These are phyloP conservation scores for Penicillium turbatum DNA, from an alignment of 495 filamentous ascomycete species.

Conservation along the genomic window DNA sequence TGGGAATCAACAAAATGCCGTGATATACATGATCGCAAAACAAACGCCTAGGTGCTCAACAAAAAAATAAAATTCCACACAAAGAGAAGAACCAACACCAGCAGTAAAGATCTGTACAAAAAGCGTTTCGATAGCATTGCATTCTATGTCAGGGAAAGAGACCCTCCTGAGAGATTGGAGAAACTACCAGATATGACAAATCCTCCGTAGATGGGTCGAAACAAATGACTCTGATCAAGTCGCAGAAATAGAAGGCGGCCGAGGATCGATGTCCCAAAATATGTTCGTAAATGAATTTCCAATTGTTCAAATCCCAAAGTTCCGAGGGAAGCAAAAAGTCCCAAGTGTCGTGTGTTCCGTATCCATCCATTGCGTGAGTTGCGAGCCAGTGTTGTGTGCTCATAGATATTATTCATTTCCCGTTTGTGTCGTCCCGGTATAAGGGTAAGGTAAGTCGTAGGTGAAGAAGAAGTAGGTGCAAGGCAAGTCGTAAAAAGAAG, in stretches of 20 bases:
- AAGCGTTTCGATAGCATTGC: background rate
- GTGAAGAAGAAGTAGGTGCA: constrained; percentile 8
- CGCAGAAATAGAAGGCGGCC: background rate
- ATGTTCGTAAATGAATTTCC: constrained; percentile 17
- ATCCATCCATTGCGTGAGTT: constrained; percentile 9
- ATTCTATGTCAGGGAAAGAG: constrained; percentile 1
- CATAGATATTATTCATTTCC: constrained; percentile 33
- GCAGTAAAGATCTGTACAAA: constrained; percentile 1
- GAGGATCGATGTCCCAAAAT: constrained; percentile 19
- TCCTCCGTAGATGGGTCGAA: background rate
- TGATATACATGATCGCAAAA: background rate
- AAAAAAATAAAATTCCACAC: constrained; percentile 1
- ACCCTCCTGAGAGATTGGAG: background rate
- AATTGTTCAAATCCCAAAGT: constrained; percentile 21
- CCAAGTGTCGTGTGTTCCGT: constrained; percentile 19
- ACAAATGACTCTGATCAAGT: background rate
- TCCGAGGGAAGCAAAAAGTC: constrained; percentile 7
- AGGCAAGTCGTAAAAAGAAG: constrained; percentile 13
- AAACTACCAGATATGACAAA: background rate
- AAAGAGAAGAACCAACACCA: background rate
- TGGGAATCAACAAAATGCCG: background rate
- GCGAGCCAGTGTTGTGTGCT: constrained; percentile 16
- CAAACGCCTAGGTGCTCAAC: background rate
- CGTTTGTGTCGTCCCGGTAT: constrained; percentile 30
- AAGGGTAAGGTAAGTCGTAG: constrained; percentile 18